phyloP scores from a whole-genome alignment of 2,329 filamentous ascomycete genomes.

The Coleophoma crateriformis region DNA sequence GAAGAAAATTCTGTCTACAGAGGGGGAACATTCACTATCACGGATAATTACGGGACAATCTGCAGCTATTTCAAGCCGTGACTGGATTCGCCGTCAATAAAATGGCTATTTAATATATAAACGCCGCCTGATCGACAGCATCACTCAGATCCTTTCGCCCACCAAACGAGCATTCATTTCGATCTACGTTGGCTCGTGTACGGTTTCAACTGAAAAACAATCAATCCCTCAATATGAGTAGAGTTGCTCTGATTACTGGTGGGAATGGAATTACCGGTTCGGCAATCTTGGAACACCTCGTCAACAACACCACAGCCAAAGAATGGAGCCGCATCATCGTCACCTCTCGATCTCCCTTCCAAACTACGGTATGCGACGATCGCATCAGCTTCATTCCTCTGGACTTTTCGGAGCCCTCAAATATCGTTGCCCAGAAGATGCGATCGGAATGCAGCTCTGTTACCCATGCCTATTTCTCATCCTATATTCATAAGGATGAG shows the following conservation, averaged over 20 bases:
- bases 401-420: constrained; percentile 21
- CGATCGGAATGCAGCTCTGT: constrained; percentile 18
- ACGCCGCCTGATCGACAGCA: no score
- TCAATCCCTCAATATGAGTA: constrained; percentile 1
- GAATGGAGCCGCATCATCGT: constrained; percentile 26
- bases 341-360: constrained; percentile 20
- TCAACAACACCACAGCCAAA: constrained; percentile 15
- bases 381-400: constrained; percentile 26
- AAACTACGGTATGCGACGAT: constrained; percentile 18
- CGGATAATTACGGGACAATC: no score
- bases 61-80: no score
- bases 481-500: constrained; percentile 27
- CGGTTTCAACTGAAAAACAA: no score
- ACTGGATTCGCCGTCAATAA: no score
- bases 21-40: no score
- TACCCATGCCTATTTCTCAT: constrained; percentile 29
- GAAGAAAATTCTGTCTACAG: no score
- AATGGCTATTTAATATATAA: no score
- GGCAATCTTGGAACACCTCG: constrained; percentile 28
- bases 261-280: constrained; percentile 29
- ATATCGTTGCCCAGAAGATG: constrained; percentile 14
- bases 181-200: no score
- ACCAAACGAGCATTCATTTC: no score
- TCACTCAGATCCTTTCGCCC: no score
- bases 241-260: constrained; percentile 29